These are phyloP conservation scores for Rhododendron simsii DNA, from an alignment of 148 eudicot genomes.

Conservation along the genomic window DNA sequence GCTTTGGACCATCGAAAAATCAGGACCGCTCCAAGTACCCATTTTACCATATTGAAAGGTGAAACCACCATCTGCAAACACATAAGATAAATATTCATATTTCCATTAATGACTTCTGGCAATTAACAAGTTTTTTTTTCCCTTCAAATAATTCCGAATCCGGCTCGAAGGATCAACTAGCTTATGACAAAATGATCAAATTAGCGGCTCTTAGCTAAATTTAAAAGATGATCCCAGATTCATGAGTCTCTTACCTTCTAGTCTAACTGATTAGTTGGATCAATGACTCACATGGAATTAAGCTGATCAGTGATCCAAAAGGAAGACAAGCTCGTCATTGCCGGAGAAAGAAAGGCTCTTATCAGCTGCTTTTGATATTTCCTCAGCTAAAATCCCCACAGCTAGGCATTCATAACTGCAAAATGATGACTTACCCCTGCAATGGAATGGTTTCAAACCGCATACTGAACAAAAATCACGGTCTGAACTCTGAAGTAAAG, in stretches of 20 bases:
- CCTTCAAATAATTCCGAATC: background rate
- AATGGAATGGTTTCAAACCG: background rate
- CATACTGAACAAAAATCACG: background rate
- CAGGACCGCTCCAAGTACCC: too few relatives aligned
- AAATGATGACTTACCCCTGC: background rate
- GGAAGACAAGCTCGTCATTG: background rate
- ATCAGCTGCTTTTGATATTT: background rate
- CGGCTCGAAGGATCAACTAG: background rate
- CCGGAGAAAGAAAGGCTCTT: background rate
- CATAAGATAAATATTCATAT: background rate
- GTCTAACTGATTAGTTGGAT: background rate
- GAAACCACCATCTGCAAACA: background rate
- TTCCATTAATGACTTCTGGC: background rate
- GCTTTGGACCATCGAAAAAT: too few relatives aligned
- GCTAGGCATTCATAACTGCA: constrained; percentile 5
- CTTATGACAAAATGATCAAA: too few relatives aligned
- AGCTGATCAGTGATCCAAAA: background rate
- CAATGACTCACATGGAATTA: background rate
- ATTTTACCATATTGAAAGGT: background rate
- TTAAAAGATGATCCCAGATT: background rate
- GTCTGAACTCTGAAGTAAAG: background rate
- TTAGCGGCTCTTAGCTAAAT: background rate
- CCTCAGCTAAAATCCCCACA: constrained; percentile 1
- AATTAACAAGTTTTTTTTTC: background rate
- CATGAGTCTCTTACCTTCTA: background rate